A percentile compares a stretch with the other conserved stretches of the same genome.
Conservation (phyloP, 108 stramenopile genomes). For the Cyclotella distinguenda region DNA sequence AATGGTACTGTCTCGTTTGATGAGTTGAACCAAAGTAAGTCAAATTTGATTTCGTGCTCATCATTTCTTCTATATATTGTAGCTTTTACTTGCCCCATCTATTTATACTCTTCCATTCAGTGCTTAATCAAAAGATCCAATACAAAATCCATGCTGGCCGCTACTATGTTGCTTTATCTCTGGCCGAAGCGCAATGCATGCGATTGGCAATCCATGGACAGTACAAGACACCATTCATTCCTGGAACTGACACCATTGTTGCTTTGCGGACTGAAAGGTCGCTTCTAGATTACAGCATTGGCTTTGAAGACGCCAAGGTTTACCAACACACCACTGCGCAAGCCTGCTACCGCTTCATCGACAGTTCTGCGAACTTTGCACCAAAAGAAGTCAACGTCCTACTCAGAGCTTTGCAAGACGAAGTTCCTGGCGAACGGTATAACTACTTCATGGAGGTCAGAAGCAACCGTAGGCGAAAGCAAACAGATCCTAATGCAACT, state of each 20-base stretch:
- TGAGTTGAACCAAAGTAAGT: slow-evolving; percentile 70
- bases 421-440: slow-evolving; percentile 78
- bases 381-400: slow-evolving; percentile 87
- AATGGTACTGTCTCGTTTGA: slow-evolving; percentile 80
- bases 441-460: slow-evolving; percentile 94
- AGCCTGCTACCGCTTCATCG: slow-evolving; percentile 94
- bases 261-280: slow-evolving; percentile 79
- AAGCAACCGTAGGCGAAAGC: slow-evolving; percentile 93
- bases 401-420: slow-evolving; percentile 91
- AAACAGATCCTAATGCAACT: slow-evolving; percentile 86
- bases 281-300: slow-evolving; percentile 78
- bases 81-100: too few relatives aligned
- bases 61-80: too few relatives aligned
- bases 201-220: slow-evolving; percentile 91
- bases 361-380: slow-evolving; percentile 90
- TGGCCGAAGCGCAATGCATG: slow-evolving; percentile 96
- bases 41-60: not conserved
- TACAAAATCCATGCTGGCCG: slow-evolving; percentile 93
- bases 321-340: slow-evolving; percentile 90
- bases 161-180: slow-evolving; percentile 89
- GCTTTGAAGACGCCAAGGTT: slow-evolving; percentile 77
- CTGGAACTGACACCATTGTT: slow-evolving; percentile 79
- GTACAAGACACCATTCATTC: slow-evolving; percentile 63
- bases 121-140: slow-evolving; percentile 83
- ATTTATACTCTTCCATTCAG: not conserved